These are phyloP conservation scores for Phytopythium boreale DNA, from an alignment of 352 stramenopile species.

Conservation along the genomic window DNA sequence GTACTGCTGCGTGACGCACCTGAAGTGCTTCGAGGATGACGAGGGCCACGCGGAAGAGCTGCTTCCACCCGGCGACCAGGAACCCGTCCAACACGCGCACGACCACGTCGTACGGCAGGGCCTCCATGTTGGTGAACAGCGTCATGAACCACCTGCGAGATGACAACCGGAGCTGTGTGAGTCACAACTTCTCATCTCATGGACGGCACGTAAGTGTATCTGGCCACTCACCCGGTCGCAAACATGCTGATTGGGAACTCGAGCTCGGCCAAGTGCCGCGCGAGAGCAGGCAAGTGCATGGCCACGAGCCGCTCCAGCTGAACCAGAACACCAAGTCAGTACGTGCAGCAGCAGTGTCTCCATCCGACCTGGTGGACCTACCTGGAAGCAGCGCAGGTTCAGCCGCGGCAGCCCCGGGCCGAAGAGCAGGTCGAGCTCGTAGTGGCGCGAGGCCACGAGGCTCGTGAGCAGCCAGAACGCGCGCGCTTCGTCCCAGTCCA, in stretches of 20 bases:
- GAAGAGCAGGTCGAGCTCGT: constrained; percentile 62
- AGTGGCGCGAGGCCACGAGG: constrained; percentile 46
- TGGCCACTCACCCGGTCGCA: constrained; percentile 53
- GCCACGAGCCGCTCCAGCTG: constrained; percentile 53
- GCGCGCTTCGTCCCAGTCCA: constrained; percentile 59
- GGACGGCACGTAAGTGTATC: too few species aligned
- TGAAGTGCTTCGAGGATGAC: constrained; percentile 52
- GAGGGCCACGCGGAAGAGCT: constrained; percentile 63
- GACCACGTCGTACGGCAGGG: constrained; percentile 53
- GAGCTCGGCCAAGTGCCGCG: constrained; percentile 40
- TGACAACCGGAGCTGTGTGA: too few species aligned
- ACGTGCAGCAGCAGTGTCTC: not conserved
- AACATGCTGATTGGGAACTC: constrained; percentile 75
- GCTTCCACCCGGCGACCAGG: constrained; percentile 68
- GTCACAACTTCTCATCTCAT: too few species aligned
- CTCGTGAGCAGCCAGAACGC: constrained; percentile 74
- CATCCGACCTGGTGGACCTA: constrained; percentile 13
- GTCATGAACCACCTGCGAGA: constrained; percentile 78
- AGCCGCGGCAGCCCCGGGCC: constrained; percentile 54
- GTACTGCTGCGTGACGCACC: constrained; percentile 17
- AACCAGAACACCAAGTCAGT: not conserved
- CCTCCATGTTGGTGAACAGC: constrained; percentile 76
- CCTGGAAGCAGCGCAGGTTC: constrained; percentile 64
- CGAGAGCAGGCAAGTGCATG: constrained; percentile 36
- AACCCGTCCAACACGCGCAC: constrained; percentile 66